A percentile compares a stretch with the other conserved stretches of the same genome.
Conservation (phyloP, 1,284 basidiomycete species). For the Heterobasidion parviporum region DNA sequence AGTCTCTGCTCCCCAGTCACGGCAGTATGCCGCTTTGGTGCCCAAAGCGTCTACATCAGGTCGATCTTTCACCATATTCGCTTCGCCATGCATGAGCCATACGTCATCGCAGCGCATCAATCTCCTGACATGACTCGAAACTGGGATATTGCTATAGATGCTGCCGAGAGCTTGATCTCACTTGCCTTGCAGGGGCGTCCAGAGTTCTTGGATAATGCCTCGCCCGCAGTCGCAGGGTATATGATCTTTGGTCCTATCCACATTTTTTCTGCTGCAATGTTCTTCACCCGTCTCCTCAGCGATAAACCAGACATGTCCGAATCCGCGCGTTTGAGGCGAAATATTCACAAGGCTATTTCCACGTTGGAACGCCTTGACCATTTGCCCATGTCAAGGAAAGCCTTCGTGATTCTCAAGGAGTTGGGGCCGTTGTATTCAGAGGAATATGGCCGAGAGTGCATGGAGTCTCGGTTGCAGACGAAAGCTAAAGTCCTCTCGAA, state of each 20-base stretch:
- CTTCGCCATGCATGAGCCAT: slow-evolving; percentile 74
- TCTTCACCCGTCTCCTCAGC: not conserved
- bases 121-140: slow-evolving; percentile 41
- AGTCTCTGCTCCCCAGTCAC: slow-evolving; percentile 55
- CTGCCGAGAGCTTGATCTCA: slow-evolving; percentile 67
- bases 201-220: slow-evolving; percentile 52
- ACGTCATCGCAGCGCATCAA: slow-evolving; percentile 33
- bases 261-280: not conserved
- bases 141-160: slow-evolving; percentile 60
- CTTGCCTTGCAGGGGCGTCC: slow-evolving; percentile 52
- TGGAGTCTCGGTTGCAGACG: no score
- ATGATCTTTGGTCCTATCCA: slow-evolving; percentile 44
- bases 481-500: no score
- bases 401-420: no score
- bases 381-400: no score
- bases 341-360: not conserved
- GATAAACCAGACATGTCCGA: not conserved
- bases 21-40: slow-evolving; percentile 52
- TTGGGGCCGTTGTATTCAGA: no score
- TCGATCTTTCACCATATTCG: slow-evolving; percentile 73
- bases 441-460: no score
- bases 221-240: slow-evolving; percentile 32
- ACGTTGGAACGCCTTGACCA: not conserved
- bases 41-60: slow-evolving; percentile 71
- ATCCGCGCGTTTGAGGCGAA: not conserved